These are phyloP conservation scores for Cryoendolithus antarcticus DNA, from an alignment of 2,329 filamentous ascomycete genomes.

Conservation along the genomic window DNA sequence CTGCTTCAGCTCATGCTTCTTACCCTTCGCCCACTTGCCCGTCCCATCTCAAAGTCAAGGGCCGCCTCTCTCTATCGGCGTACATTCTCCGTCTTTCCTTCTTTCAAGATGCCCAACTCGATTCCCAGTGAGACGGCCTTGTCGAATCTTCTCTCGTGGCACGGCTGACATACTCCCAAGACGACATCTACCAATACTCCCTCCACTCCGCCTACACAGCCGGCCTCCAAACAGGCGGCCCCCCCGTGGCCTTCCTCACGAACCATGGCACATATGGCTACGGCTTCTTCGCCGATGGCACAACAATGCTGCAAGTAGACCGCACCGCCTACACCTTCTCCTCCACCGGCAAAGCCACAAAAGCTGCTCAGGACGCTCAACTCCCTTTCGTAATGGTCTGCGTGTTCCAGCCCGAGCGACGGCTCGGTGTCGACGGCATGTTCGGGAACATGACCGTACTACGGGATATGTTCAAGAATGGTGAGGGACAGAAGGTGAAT, in stretches of 20 bases:
- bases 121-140: no score
- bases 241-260: constrained; percentile 1
- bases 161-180: no score
- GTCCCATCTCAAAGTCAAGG: no score
- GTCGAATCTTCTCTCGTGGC: no score
- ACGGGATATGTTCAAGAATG: constrained; percentile 1
- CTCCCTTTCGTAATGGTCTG: constrained; percentile 4
- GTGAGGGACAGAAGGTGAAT: constrained; percentile 1
- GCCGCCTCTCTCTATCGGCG: no score
- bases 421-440: neutral
- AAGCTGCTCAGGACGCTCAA: neutral
- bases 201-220: constrained; percentile 1
- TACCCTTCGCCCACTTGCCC: no score
- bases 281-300: neutral
- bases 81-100: no score
- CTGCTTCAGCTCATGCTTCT: no score
- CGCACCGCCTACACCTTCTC: constrained; percentile 1
- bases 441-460: neutral
- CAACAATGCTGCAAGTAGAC: neutral
- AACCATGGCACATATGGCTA: constrained; percentile 3
- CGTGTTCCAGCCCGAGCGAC: constrained; percentile 2
- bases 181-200: constrained; percentile 6
- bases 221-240: neutral
- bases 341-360: neutral
- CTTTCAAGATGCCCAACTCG: no score